Evolutionary conservation across 805 yeast genomes (phyloP), one percentile per base, ranked within the genome.

Genomic region (Wickerhamiella azyma): DNA sequence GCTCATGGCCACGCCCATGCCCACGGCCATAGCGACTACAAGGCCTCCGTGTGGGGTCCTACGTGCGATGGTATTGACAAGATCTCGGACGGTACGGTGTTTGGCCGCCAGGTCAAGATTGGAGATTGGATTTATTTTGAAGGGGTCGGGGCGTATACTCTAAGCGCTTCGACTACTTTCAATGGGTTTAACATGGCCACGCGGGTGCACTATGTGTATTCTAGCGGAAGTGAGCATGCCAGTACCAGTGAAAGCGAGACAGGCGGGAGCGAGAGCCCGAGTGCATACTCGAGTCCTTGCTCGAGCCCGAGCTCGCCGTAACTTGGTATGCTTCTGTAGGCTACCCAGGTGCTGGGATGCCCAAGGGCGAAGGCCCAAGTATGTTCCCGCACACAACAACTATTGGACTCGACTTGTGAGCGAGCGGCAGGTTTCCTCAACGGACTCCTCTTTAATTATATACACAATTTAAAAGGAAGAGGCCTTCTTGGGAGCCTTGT

Each of bases 21-120:
- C n/a, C 44, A 44, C 26, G 46, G 28, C 24, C 47, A 40, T 42
- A 7, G 5, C 11, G 38, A 49, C 40, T 43, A 47, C 43, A 52
- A 46, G 21, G 53, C 58, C 49, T 83, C 94, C 3, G 72, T 92
- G 50, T 89, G 98, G 98, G 98, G 98, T 5, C 98, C 97, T 39
- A 89, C 97, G 16, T 89, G 98, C 66, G 98, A 89, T 65, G 96
- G 96, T 2, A 70, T 89, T 52, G 98, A 89, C 63, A 81, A 94
- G 62, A 76, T 89, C 48, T 62, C 81, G 16, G 61, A 68, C 40
- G 68, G 66, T 32, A 67, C 76, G 49, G 55, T 54, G 30, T 68
- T 89, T 56, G 69, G 78, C 16, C 69, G 72, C 46, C 76, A 77
- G 35, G 77, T 85, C 38, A 67, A 69, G 17, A 80, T 82, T 37